Conservation (phyloP, 139 green algal genomes). For the Chlorella ohadii region DNA sequence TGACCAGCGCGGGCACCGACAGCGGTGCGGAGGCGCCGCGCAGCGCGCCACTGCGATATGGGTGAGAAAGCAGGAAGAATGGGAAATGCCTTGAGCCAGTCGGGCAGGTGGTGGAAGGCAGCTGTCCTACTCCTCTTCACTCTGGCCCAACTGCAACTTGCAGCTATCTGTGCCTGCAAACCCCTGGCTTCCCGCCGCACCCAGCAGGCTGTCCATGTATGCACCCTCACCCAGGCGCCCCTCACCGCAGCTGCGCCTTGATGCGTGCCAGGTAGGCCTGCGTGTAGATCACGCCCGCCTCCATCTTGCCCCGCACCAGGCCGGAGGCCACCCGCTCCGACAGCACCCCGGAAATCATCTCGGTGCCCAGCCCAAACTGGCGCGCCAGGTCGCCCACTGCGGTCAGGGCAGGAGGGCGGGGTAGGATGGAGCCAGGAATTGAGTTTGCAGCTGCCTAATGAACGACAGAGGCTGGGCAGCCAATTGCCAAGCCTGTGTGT, state of each 20-base stretch:
- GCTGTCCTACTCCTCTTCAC: too few relatives aligned
- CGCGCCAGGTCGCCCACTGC: slow-evolving; percentile 79
- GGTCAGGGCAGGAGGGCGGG: not conserved
- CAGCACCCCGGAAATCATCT: slow-evolving; percentile 79
- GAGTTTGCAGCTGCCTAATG: too few relatives aligned
- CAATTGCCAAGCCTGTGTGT: too few relatives aligned
- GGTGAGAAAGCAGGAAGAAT: too few relatives aligned
- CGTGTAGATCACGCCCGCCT: slow-evolving; percentile 88
- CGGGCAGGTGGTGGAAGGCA: too few relatives aligned
- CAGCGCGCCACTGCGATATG: slow-evolving; percentile 74
- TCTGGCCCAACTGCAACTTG: too few relatives aligned
- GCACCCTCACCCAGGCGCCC: not conserved
- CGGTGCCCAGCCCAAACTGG: slow-evolving; percentile 76
- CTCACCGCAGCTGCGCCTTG: slow-evolving; percentile 71
- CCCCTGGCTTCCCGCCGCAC: too few relatives aligned
- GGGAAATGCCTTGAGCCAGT: too few relatives aligned
- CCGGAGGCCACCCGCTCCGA: slow-evolving; percentile 51
- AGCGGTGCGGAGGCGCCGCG: slow-evolving; percentile 63
- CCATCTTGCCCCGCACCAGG: slow-evolving; percentile 77
- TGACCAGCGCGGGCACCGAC: slow-evolving; percentile 46
- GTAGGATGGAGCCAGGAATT: not conserved
- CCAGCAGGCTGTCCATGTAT: too few relatives aligned
- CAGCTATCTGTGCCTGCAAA: too few relatives aligned
- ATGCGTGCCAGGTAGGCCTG: slow-evolving; percentile 78
- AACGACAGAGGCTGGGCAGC: not conserved